Conservation (phyloP, 495 filamentous ascomycete genomes). For the Podospora pseudoanserina region DNA sequence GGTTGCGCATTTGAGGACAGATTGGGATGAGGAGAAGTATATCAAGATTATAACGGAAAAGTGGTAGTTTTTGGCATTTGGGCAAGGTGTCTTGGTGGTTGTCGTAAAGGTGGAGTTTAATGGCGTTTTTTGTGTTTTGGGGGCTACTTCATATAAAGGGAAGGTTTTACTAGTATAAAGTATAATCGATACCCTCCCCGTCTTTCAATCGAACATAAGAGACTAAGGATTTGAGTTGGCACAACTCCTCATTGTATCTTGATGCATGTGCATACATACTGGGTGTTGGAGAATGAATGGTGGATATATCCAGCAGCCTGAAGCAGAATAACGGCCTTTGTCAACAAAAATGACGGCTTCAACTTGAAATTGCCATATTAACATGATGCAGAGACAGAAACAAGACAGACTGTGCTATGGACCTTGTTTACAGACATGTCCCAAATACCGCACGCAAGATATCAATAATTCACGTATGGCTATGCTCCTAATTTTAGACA, state of each 20-base stretch:
- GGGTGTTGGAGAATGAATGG: too few species aligned
- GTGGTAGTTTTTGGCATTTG: neutral
- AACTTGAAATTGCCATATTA: too few species aligned
- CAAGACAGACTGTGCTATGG: too few species aligned
- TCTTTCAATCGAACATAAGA: too few species aligned
- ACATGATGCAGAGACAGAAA: too few species aligned
- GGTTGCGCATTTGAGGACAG: conserved; percentile 30
- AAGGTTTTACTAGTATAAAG: neutral
- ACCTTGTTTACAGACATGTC: neutral
- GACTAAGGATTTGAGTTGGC: too few species aligned
- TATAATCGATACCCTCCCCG: neutral
- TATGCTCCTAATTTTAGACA: neutral
- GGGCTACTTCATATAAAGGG: neutral
- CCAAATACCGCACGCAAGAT: neutral
- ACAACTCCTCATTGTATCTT: too few species aligned
- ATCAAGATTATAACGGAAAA: conserved; percentile 14
- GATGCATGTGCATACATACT: too few species aligned
- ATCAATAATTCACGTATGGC: neutral
- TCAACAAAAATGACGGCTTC: too few species aligned
- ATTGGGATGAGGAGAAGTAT: conserved; percentile 38
- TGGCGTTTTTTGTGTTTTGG: neutral
- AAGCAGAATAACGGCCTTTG: too few species aligned
- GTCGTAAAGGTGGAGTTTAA: neutral
- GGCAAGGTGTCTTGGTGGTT: neutral
- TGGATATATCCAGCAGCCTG: too few species aligned